A percentile compares a stretch with the other conserved stretches of the same genome.
Evolutionary conservation across 352 stramenopile species (phyloP).

Genomic region (Globisporangium paddicum): DNA sequence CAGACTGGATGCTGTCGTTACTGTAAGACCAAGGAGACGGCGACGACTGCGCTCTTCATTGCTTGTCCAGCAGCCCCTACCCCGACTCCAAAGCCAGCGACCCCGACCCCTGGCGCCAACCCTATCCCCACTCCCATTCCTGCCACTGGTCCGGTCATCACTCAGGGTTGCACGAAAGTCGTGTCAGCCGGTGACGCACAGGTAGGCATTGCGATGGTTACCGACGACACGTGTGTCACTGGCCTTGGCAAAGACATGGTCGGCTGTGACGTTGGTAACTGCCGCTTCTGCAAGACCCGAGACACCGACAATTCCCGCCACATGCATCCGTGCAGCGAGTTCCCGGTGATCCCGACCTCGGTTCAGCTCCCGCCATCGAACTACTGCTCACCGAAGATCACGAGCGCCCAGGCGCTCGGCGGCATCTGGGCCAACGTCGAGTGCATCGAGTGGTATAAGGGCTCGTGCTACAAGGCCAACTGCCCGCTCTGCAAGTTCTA

Average conservation of each 20-base stretch:
- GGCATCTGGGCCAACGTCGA: constrained; percentile 14
- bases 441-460: constrained; percentile 9
- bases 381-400: constrained; percentile 1
- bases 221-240: constrained; percentile 2
- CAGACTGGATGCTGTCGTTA: constrained; percentile 1
- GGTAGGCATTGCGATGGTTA: constrained; percentile 7
- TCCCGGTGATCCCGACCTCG: constrained; percentile 1
- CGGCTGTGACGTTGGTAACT: background rate
- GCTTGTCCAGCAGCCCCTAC: constrained; percentile 1
- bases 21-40: constrained; percentile 7
- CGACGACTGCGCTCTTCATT: constrained; percentile 6
- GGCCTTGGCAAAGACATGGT: background rate
- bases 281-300: constrained; percentile 13
- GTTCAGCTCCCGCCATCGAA: constrained; percentile 1
- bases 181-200: constrained; percentile 3
- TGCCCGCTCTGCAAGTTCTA: constrained; percentile 11
- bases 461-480: constrained; percentile 4
- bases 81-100: background rate
- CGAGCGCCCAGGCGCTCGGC: constrained; percentile 4
- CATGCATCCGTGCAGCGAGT: constrained; percentile 2
- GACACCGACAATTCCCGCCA: constrained; percentile 7
- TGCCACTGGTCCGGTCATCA: background rate
- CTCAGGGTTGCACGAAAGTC: background rate
- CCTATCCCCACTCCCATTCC: background rate
- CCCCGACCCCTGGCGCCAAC: background rate